Conservation (phyloP, 192 early-diverging fungal species). For the Spizellomyces punctatus region DNA sequence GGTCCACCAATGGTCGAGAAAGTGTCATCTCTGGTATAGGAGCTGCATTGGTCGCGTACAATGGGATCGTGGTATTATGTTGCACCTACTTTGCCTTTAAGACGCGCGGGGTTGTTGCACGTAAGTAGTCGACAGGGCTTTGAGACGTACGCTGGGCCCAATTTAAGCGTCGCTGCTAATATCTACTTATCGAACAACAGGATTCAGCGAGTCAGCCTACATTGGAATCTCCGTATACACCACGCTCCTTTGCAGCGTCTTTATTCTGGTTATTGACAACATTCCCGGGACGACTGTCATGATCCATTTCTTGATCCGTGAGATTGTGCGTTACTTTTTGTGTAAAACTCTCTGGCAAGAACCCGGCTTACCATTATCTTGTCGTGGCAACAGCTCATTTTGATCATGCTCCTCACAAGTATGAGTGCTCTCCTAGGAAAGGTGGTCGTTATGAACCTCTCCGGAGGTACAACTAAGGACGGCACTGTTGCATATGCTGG, state of each 20-base stretch:
- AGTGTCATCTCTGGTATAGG: no score
- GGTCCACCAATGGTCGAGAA: no score
- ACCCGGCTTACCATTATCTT: neutral
- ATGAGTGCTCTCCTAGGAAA: neutral
- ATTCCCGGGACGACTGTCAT: neutral
- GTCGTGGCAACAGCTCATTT: neutral
- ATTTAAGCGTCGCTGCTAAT: neutral
- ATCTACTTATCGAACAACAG: neutral
- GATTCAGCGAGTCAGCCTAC: conserved; percentile 2
- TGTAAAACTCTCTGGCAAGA: neutral
- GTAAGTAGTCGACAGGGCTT: no score
- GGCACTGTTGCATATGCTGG: no score
- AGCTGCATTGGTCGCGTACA: no score
- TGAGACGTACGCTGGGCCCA: no score
- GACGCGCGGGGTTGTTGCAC: no score
- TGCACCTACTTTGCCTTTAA: no score
- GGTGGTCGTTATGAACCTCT: neutral
- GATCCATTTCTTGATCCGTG: conserved; percentile 4
- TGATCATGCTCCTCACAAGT: conserved; percentile 1
- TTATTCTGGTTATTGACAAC: conserved; percentile 3
- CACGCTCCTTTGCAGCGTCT: neutral
- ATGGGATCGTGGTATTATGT: no score
- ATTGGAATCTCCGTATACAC: neutral
- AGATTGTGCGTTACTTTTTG: neutral
- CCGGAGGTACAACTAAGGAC: neutral